A percentile compares a stretch with the other conserved stretches of the same genome.
These are phyloP conservation scores for Ophiostoma himal-ulmi DNA, from an alignment of 2,329 filamentous ascomycete species.

Conservation along the genomic window DNA sequence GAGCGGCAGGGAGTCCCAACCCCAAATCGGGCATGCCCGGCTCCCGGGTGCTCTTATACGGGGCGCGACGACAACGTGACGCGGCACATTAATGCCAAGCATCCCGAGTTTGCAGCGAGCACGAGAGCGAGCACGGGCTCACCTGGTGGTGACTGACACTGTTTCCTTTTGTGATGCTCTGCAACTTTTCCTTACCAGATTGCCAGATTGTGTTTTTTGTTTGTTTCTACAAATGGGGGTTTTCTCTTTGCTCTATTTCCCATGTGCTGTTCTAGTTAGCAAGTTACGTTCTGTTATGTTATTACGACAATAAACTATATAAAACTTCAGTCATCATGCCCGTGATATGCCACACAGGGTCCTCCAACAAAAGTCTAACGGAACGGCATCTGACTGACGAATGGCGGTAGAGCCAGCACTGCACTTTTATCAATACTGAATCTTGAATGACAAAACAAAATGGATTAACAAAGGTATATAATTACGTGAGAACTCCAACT, in stretches of 20 bases:
- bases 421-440: not conserved
- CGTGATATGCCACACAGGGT: not conserved
- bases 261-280: not conserved
- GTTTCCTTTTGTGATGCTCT: not conserved
- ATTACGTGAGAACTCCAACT: slow-evolving; percentile 11
- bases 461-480: slow-evolving; percentile 7
- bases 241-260: not conserved
- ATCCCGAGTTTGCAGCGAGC: not conserved
- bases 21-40: not conserved
- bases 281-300: not conserved
- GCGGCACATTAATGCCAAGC: not conserved
- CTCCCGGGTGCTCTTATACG: not conserved
- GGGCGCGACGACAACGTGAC: not conserved
- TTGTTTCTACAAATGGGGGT: not conserved
- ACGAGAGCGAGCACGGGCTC: not conserved
- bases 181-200: not conserved
- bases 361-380: not conserved
- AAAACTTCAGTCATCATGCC: not conserved
- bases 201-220: not conserved
- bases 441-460: not conserved
- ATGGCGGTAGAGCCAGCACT: too few species aligned
- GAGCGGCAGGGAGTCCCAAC: not conserved
- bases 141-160: too few species aligned
- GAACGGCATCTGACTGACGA: too few species aligned
- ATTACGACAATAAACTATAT: not conserved